Percentiles rank a stretch among this genome's conserved stretches.
phyloP scores from a whole-genome alignment of 495 filamentous ascomycete genomes.

The Talaromyces wortmannii region DNA sequence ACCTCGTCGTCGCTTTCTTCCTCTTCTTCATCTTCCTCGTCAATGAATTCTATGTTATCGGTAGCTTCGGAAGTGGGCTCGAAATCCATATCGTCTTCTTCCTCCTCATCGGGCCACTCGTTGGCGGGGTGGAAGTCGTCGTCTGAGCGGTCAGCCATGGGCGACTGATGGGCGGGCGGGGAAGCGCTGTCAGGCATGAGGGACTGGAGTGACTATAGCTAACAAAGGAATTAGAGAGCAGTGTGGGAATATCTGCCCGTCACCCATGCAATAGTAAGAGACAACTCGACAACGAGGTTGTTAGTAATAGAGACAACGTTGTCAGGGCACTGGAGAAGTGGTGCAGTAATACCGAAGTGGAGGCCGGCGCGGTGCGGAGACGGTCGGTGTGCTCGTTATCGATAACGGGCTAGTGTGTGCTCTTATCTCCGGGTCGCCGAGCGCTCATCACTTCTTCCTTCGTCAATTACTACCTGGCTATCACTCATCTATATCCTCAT shows the following conservation, averaged over 20 bases:
- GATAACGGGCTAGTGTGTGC: too few species aligned
- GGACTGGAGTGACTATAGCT: neutral
- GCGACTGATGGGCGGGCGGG: neutral
- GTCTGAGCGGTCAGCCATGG: neutral
- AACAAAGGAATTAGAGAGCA: too few species aligned
- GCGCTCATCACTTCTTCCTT: too few species aligned
- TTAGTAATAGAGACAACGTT: too few species aligned
- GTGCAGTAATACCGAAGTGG: too few species aligned
- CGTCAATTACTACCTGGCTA: neutral
- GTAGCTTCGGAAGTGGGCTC: slow-evolving; percentile 30
- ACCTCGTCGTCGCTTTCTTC: slow-evolving; percentile 12
- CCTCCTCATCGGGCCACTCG: slow-evolving; percentile 40
- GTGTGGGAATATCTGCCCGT: neutral
- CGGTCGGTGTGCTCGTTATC: too few species aligned
- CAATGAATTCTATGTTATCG: slow-evolving; percentile 25
- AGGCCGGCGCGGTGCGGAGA: too few species aligned
- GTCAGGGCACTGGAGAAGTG: too few species aligned
- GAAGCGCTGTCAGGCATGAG: slow-evolving; percentile 1
- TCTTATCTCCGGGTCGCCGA: too few species aligned
- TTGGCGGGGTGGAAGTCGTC: slow-evolving; percentile 20
- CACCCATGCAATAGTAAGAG: neutral
- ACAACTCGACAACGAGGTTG: too few species aligned
- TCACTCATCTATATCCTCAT: neutral
- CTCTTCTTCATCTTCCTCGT: slow-evolving; percentile 15
- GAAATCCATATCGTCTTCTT: slow-evolving; percentile 46